Conservation (phyloP, 371 early-diverging fungal genomes). For the Mortierella sp. region DNA sequence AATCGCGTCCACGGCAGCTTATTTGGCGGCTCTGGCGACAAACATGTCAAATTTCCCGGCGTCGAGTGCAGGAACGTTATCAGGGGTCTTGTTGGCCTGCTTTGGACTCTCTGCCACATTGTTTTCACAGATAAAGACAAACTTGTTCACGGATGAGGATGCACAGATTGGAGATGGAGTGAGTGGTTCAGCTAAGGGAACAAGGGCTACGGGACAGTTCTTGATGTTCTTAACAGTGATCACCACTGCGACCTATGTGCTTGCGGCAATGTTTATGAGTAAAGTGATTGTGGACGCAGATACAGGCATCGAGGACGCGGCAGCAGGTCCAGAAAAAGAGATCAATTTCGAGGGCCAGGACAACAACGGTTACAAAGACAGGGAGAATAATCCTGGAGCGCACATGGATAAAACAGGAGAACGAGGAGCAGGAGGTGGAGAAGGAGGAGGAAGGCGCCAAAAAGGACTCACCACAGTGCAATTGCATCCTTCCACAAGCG, state of each 20-base stretch:
- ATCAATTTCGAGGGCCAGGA: too few relatives aligned
- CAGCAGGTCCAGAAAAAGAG: neutral
- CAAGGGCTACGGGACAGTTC: constrained; percentile 1
- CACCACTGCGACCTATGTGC: constrained; percentile 2
- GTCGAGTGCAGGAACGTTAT: constrained; percentile 6
- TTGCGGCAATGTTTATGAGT: constrained; percentile 9
- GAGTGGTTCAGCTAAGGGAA: neutral
- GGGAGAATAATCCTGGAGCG: too few relatives aligned
- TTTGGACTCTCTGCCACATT: constrained; percentile 14
- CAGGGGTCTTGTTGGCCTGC: constrained; percentile 12
- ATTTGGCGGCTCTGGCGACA: constrained; percentile 15
- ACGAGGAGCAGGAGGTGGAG: too few relatives aligned
- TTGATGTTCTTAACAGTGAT: constrained; percentile 10
- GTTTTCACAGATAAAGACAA: constrained; percentile 15
- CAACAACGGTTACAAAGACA: too few relatives aligned
- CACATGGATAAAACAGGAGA: too few relatives aligned
- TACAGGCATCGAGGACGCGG: neutral
- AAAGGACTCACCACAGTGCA: too few relatives aligned
- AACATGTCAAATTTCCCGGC: constrained; percentile 16
- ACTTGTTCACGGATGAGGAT: constrained; percentile 2
- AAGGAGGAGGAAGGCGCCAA: too few relatives aligned
- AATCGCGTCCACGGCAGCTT: constrained; percentile 21
- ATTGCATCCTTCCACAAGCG: too few relatives aligned
- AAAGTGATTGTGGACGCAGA: neutral
- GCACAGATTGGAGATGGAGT: neutral